Evolutionary conservation across 495 filamentous ascomycete species (phyloP), one percentile per base, ranked within the genome.

Genomic region (Tuber magnatum): DNA sequence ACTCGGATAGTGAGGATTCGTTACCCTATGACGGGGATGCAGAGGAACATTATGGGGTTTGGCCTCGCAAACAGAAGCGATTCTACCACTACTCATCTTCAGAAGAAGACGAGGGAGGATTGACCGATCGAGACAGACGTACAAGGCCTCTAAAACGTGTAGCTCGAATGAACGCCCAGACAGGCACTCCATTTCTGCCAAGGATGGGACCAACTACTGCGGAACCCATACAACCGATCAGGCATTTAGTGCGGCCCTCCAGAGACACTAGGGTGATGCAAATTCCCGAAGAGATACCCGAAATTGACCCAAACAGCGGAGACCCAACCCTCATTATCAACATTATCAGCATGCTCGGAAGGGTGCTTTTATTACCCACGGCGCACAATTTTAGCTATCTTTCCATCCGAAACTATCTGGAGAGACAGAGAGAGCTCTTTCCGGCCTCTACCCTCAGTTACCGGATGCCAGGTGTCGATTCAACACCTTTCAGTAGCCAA

Each of bases 151-250:
- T 0, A 32, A 65, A 65, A 35, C 56, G 56, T 65, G 32, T 65
- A 65, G 56, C 56, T 35, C 56, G 56, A 65, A 65, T 65, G 56
- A 65, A 65, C 32, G 56, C 56, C 32, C 56, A 65, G 9, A 65
- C 56, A 65, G 56, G 56, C 28, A 65, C 56, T 35, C 56, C 56
- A 12, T 65, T 65, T 35, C 14, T 65, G 14, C 56, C 56, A 32
- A 65, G 28, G n/a, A 65, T 65, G 56, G 28, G 28, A 7, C 56
- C 35, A 32, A 32, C 12, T 35, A 16, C 16, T 35, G 7, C 56
- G 4, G 56, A 65, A 8, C 56, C 2, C 56, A 7, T 35, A 65
- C 56, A 35, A 20, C 56, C 56, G 28, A 65, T 65, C 28, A 65
- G 56, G 28, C 14, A 65, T 32, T 18, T 65, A 28, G 28, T 65